Evolutionary conservation across 2,329 filamentous ascomycete genomes (phyloP), one percentile per base, ranked within the genome.

Genomic region (Aureobasidium namibiae): DNA sequence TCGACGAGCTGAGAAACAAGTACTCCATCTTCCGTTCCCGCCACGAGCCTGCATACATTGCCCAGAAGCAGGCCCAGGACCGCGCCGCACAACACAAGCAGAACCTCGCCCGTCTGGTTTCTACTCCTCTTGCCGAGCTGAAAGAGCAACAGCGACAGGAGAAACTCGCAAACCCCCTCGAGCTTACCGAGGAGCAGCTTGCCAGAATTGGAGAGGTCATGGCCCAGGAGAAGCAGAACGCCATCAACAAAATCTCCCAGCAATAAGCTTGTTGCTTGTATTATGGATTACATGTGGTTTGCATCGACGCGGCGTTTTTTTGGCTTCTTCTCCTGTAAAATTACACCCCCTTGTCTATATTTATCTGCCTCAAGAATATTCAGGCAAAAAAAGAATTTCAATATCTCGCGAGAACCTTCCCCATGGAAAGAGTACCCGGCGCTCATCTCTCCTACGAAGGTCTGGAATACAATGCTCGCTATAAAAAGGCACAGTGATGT

Each of bases 1-100:
- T 95, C 64, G 86, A 96, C 71, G 92, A 97, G 78, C 79, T 97
- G 69, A 82, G 91, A 69, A 87, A 88, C 77, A 87, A 85, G 70
- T 95, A 86, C 80, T 89, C 86, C 66, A 84, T 82, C 67, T 94
- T 92, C 83, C 81, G 91, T 68, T 90, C 86, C 56, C 80, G 89
- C 49, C 90, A 95, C 75, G 88, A 91, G 63, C 76, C 82, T 46
- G 87, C 87, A 71, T 95, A 87, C 70, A 73, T 92, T 56, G 78
- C 78, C 64, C 75, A 78, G 73, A 87, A 86, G 78, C 80, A 86
- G 70, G 85, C 82, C 61, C 72, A 73, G 49, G 74, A 74, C 63
- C 23, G 26, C 26, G 70, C 73, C 66, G 71, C 75, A 63, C 74
- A 75, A 68, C 70, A 73, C 65, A 70, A 75, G 65, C 74, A 73